Base-by-base conservation (phyloP, 164 flowering plant species). In the Piper longum region DNA sequence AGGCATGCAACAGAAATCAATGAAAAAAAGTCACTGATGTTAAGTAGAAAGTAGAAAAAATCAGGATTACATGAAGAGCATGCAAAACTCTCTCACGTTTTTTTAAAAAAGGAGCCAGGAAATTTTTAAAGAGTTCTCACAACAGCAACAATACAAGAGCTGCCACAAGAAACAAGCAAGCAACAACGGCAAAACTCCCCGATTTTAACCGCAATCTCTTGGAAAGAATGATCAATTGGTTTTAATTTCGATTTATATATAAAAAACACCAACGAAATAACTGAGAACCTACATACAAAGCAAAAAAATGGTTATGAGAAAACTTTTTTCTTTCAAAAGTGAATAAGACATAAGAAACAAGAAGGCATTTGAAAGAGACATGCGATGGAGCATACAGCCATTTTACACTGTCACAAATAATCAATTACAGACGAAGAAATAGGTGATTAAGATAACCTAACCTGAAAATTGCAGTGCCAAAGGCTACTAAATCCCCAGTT, bases 401-500 rank as follows among this genome's bases (percentile, higher is more conserved):
- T 26, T 26, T 26, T 26, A 26, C 36, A 26, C 36, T 26, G 36
- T 26, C 36, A 26, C 36, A 26, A 26, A 26, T 17, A 48, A 7
- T 17, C 13, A 43, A 4, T 41, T 5, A 55, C 57, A 19, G 16
- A 41, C 18, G 11, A 55, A 40, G 57, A 17, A 43, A 44, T 16
- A 4, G 14, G 16, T 41, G 36, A 43, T 43, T 44, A 59, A 42
- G 16, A 62, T n/a, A 18, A 43, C 8, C 41, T 26, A 26, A 5
- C 96, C 89, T 91, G 85, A 84, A 91, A 19, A 71, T 79, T 56
- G 90, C 89, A 82, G 66, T 80, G 56, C 95, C 98, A 79, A 91
- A 91, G 12, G 84, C 75, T 68, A 91, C 64, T 56, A 81, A 19
- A 69, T 88, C 90, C 18, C 92, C 89, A 66, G 85, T 89, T 65